Evolutionary conservation across 305 asterid genomes (phyloP).

Genomic region (Plantago coronopus): DNA sequence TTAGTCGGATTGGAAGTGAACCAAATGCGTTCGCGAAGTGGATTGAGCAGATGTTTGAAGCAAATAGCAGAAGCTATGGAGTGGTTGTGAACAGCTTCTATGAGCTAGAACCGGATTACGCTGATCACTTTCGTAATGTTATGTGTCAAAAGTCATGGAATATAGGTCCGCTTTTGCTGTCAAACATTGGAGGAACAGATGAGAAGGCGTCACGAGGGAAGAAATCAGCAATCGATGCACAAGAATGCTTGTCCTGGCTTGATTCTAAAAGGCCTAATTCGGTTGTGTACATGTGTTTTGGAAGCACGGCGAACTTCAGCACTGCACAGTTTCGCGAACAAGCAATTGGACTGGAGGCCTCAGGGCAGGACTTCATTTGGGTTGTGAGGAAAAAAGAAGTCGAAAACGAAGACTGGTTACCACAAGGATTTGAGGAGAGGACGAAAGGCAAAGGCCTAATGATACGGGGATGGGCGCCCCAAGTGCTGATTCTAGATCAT

Average conservation of each 20-base stretch:
- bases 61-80: constrained; percentile 27
- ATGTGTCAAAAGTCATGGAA: constrained; percentile 28
- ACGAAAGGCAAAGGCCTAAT: constrained; percentile 29
- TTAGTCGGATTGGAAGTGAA: neutral
- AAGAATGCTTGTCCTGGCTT: constrained; percentile 28
- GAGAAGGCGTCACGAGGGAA: constrained; percentile 15
- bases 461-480: constrained; percentile 51
- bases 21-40: neutral
- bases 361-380: constrained; percentile 18
- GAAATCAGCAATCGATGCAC: neutral
- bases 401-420: constrained; percentile 1
- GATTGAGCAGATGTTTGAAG: constrained; percentile 8
- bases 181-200: neutral
- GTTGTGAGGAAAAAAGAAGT: constrained; percentile 1
- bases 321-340: neutral
- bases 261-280: constrained; percentile 24
- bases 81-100: constrained; percentile 35
- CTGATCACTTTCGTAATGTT: constrained; percentile 24
- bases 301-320: constrained; percentile 32
- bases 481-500: constrained; percentile 38
- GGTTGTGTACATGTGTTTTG: constrained; percentile 36
- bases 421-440: constrained; percentile 27
- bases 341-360: constrained; percentile 12
- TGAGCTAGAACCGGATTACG: constrained; percentile 37
- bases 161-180: constrained; percentile 36